Percentiles rank a stretch among this genome's conserved stretches.
Evolutionary conservation across 2,329 filamentous ascomycete genomes (phyloP).

Genomic region (Acrodontium crateriforme): DNA sequence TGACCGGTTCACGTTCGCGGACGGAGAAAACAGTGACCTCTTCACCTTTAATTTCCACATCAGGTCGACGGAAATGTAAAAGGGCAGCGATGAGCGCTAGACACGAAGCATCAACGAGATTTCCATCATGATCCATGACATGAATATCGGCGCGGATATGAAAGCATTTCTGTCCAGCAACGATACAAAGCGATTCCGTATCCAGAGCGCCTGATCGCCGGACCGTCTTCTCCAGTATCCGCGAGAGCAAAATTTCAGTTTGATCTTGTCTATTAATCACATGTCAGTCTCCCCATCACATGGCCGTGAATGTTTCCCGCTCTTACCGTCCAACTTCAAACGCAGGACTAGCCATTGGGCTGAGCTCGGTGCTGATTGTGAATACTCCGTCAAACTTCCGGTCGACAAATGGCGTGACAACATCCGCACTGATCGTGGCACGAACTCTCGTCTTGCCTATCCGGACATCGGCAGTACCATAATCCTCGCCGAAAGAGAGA

Average conservation of each 20-base stretch:
- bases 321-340: constrained; percentile 68
- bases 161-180: constrained; percentile 85
- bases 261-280: constrained; percentile 18
- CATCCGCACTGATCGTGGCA: constrained; percentile 75
- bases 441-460: constrained; percentile 85
- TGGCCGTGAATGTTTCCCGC: constrained; percentile 17
- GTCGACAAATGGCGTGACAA: constrained; percentile 72
- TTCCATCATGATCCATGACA: constrained; percentile 80
- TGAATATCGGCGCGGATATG: constrained; percentile 83
- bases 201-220: constrained; percentile 85
- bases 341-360: constrained; percentile 78
- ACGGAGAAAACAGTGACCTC: constrained; percentile 70
- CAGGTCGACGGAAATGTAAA: constrained; percentile 81
- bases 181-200: constrained; percentile 87
- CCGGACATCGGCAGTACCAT: constrained; percentile 75
- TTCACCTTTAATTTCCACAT: constrained; percentile 75
- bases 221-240: constrained; percentile 85
- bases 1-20: constrained; percentile 78
- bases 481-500: constrained; percentile 76
- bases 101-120: constrained; percentile 73
- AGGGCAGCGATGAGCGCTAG: constrained; percentile 77
- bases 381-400: constrained; percentile 93
- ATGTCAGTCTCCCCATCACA: constrained; percentile 1
- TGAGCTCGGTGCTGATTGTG: constrained; percentile 80
- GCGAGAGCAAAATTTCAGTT: constrained; percentile 68